phyloP scores from a whole-genome alignment of 169 alveolate genomes.

The Nephromyces sp. region DNA sequence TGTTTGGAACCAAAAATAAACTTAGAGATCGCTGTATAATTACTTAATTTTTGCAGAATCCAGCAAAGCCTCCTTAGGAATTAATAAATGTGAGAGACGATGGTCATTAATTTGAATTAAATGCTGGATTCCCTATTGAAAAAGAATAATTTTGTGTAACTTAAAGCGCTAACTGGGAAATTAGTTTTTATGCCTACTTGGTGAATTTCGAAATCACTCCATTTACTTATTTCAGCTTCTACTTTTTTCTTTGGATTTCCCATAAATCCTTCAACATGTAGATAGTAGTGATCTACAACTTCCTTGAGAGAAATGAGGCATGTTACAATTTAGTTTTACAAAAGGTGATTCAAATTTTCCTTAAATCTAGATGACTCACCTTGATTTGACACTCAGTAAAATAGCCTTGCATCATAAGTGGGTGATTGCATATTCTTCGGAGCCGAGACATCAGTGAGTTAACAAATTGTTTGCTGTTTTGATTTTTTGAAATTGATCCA shows the following conservation, averaged over 20 bases:
- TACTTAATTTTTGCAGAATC: conserved; percentile 32
- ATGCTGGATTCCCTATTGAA: conserved; percentile 19
- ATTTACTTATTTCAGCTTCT: conserved; percentile 10
- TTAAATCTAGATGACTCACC: neutral
- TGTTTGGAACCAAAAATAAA: neutral
- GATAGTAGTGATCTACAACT: conserved; percentile 6
- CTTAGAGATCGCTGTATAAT: neutral
- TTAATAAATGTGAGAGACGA: conserved; percentile 5
- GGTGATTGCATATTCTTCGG: conserved; percentile 79
- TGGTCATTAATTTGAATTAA: conserved; percentile 18
- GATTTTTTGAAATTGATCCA: conserved; percentile 1
- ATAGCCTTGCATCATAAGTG: conserved; percentile 64
- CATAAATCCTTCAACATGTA: conserved; percentile 25
- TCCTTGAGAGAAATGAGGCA: conserved; percentile 19
- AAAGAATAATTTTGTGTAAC: neutral
- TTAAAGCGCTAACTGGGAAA: neutral
- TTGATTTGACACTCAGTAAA: conserved; percentile 47
- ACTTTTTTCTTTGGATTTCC: conserved; percentile 26
- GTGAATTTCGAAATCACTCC: conserved; percentile 41
- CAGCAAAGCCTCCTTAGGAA: conserved; percentile 19
- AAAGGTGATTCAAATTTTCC: neutral
- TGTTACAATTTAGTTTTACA: no score
- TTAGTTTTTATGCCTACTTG: conserved; percentile 10
- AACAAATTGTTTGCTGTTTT: conserved; percentile 47
- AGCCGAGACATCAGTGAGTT: conserved; percentile 65